phyloP scores from a whole-genome alignment of 2,329 filamentous ascomycete genomes.

The Microascus cirrosus region DNA sequence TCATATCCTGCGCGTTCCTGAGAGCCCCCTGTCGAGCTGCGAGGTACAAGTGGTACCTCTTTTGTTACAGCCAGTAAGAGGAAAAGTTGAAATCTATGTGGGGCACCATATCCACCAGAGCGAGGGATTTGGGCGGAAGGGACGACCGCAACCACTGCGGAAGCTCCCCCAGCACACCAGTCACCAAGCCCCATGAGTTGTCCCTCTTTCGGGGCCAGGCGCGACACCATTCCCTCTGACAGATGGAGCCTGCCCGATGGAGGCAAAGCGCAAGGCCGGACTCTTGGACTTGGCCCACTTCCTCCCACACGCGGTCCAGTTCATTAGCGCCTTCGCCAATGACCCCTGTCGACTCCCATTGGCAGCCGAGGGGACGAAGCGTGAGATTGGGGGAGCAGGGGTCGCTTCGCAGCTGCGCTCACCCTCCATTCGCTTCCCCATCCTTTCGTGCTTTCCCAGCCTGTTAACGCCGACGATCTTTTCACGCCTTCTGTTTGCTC shows the following conservation, averaged over 20 bases:
- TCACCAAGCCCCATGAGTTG: neutral
- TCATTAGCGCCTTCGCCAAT: neutral
- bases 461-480: neutral
- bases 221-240: neutral
- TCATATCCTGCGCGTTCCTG: neutral
- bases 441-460: neutral
- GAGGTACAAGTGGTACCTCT: neutral
- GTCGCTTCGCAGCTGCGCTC: neutral
- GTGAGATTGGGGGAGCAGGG: neutral
- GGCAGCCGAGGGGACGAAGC: neutral
- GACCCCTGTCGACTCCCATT: neutral
- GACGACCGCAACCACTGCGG: neutral
- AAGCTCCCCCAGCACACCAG: neutral
- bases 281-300: neutral
- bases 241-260: neutral
- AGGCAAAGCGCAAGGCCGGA: neutral
- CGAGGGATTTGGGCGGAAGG: neutral
- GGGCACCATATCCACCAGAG: neutral
- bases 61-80: neutral
- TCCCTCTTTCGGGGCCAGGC: neutral
- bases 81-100: neutral
- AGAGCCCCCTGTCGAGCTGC: neutral
- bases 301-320: neutral
- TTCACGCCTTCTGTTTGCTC: slow-evolving; percentile 1
- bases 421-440: neutral